These are phyloP conservation scores for Cryptococcus sp. DNA, from an alignment of 1,284 basidiomycete genomes.

Conservation along the genomic window DNA sequence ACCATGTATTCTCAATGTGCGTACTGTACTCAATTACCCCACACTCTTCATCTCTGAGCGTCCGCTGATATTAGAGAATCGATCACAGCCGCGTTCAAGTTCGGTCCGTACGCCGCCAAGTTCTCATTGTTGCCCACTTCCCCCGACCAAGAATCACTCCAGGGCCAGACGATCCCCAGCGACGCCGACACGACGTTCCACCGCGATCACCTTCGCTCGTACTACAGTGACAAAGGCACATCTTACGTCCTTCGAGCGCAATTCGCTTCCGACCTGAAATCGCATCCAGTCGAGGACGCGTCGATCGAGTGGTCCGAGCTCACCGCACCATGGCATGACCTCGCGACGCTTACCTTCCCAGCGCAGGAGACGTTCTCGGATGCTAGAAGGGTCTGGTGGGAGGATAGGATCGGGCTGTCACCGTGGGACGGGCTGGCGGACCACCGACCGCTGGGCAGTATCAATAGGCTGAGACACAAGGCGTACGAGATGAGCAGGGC, in stretches of 20 bases:
- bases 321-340: slow-evolving; percentile 23
- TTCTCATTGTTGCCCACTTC: slow-evolving; percentile 18
- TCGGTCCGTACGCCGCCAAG: slow-evolving; percentile 24
- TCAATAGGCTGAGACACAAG: slow-evolving; percentile 24
- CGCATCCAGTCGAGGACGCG: slow-evolving; percentile 25
- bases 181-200: slow-evolving; percentile 20
- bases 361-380: slow-evolving; percentile 21
- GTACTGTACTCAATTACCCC: background rate
- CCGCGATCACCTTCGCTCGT: slow-evolving; percentile 15
- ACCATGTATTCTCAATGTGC: slow-evolving; percentile 30
- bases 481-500: slow-evolving; percentile 21
- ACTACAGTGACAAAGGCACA: slow-evolving; percentile 12
- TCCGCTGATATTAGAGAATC: background rate
- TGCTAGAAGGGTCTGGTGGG: slow-evolving; percentile 24
- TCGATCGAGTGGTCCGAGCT: slow-evolving; percentile 20
- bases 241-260: slow-evolving; percentile 18
- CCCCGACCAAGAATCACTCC: slow-evolving; percentile 12
- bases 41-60: background rate
- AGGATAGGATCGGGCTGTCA: slow-evolving; percentile 21
- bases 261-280: slow-evolving; percentile 15
- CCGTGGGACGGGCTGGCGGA: slow-evolving; percentile 22
- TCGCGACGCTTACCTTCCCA: slow-evolving; percentile 14
- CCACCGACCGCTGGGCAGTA: slow-evolving; percentile 23
- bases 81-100: slow-evolving; percentile 20
- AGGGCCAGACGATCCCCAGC: slow-evolving; percentile 15